These are phyloP conservation scores for Tricholoma furcatifolium DNA, from an alignment of 768 basidiomycete species.

Conservation along the genomic window DNA sequence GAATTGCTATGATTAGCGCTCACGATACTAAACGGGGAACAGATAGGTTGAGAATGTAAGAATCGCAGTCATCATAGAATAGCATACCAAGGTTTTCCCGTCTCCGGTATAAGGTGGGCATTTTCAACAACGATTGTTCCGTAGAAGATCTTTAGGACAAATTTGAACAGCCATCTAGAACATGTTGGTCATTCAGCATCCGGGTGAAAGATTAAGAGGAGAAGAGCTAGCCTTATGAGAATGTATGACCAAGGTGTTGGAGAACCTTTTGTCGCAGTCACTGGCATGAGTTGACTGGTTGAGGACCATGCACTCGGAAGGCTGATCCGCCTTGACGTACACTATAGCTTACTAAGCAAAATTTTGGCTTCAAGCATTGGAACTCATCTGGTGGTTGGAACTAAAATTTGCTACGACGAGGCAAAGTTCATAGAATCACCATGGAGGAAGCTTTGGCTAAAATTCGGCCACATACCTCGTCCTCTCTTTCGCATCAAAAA, in stretches of 20 bases:
- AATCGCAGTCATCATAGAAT: neutral
- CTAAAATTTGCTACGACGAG: neutral
- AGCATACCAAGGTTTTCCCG: slow-evolving; percentile 71
- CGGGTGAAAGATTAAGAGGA: neutral
- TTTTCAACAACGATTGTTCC: slow-evolving; percentile 87
- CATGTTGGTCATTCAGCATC: neutral
- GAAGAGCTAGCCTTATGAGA: slow-evolving; percentile 53
- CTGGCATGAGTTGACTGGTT: slow-evolving; percentile 5
- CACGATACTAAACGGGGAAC: slow-evolving; percentile 57
- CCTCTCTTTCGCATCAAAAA: slow-evolving; percentile 83
- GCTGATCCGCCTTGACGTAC: slow-evolving; percentile 7
- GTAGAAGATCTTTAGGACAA: slow-evolving; percentile 91
- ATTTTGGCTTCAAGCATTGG: slow-evolving; percentile 17
- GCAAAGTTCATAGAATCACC: neutral
- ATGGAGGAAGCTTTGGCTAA: slow-evolving; percentile 77
- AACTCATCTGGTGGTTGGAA: slow-evolving; percentile 5
- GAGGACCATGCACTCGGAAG: neutral
- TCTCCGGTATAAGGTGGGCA: slow-evolving; percentile 63
- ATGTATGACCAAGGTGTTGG: slow-evolving; percentile 61
- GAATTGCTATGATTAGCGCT: slow-evolving; percentile 88
- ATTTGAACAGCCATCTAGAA: slow-evolving; percentile 64
- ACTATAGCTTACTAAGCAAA: slow-evolving; percentile 30
- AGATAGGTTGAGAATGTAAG: slow-evolving; percentile 2
- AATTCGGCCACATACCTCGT: slow-evolving; percentile 83
- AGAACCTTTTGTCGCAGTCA: slow-evolving; percentile 28